These are phyloP conservation scores for Cyathus striatus DNA, from an alignment of 768 basidiomycete species.

Conservation along the genomic window DNA sequence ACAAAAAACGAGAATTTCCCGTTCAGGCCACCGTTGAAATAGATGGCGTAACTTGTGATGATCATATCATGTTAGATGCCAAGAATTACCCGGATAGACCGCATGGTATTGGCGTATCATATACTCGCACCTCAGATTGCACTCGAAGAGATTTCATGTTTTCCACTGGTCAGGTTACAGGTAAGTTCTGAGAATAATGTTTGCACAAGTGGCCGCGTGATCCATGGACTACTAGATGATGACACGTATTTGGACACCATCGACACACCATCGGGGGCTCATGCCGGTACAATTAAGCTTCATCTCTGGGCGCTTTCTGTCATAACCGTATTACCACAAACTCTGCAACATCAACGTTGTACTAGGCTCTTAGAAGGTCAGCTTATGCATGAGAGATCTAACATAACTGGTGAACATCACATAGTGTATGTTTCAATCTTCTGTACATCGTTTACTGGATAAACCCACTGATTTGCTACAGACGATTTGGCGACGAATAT, in stretches of 20 bases:
- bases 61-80: conserved; percentile 20
- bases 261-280: conserved; percentile 10
- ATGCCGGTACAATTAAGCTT: conserved; percentile 24
- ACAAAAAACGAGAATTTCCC: conserved; percentile 11
- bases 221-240: conserved; percentile 12
- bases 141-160: conserved; percentile 25
- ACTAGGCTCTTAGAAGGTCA: conserved; percentile 17
- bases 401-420: conserved; percentile 27
- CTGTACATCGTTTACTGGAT: neutral
- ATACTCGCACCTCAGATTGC: conserved; percentile 21
- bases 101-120: conserved; percentile 18
- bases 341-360: conserved; percentile 18
- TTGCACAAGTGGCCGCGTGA: neutral
- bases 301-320: conserved; percentile 25
- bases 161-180: conserved; percentile 16
- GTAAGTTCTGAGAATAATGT: conserved; percentile 8
- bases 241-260: conserved; percentile 15
- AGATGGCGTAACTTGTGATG: conserved; percentile 18
- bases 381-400: conserved; percentile 25
- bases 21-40: conserved; percentile 16
- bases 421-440: conserved; percentile 14
- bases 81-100: conserved; percentile 13
- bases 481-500: conserved; percentile 26
- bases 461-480: neutral
- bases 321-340: conserved; percentile 12